phyloP scores from a whole-genome alignment of 805 yeast genomes.

The Candida maltosa region DNA sequence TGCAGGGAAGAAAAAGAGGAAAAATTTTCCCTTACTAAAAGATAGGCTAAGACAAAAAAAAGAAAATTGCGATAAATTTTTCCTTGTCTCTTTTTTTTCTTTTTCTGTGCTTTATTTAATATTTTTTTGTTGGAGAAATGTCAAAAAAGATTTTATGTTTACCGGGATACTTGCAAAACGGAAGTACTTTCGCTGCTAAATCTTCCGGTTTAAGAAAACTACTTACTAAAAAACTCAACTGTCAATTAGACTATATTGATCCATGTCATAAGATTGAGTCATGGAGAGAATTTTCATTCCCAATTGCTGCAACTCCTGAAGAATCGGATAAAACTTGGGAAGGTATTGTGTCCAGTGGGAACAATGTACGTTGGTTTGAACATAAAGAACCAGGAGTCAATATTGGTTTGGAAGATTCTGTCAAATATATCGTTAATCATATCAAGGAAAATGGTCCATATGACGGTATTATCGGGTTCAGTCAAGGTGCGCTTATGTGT shows the following conservation, averaged over 20 bases:
- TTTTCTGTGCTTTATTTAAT: constrained; percentile 1
- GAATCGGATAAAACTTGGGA: constrained; percentile 31
- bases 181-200: constrained; percentile 28
- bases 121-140: background rate
- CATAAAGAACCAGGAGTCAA: constrained; percentile 16
- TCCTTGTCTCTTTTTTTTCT: background rate
- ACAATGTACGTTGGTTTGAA: constrained; percentile 39
- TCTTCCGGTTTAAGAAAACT: constrained; percentile 28
- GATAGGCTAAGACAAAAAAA: too few species aligned
- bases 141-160: constrained; percentile 14
- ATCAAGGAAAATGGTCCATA: constrained; percentile 37
- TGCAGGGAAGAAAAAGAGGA: too few species aligned
- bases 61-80: too few species aligned
- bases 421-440: constrained; percentile 22
- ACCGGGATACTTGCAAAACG: constrained; percentile 39
- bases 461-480: constrained; percentile 40
- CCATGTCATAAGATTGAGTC: constrained; percentile 25
- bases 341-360: constrained; percentile 20
- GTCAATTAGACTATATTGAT: constrained; percentile 30
- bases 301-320: constrained; percentile 19
- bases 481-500: constrained; percentile 42
- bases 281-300: constrained; percentile 27
- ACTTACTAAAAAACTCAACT: constrained; percentile 21
- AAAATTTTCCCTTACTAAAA: too few species aligned
- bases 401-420: constrained; percentile 25